A percentile compares a stretch with the other conserved stretches of the same genome.
Evolutionary conservation across 148 eudicot species (phyloP).

Genomic region (Pharnaceum exiguum): DNA sequence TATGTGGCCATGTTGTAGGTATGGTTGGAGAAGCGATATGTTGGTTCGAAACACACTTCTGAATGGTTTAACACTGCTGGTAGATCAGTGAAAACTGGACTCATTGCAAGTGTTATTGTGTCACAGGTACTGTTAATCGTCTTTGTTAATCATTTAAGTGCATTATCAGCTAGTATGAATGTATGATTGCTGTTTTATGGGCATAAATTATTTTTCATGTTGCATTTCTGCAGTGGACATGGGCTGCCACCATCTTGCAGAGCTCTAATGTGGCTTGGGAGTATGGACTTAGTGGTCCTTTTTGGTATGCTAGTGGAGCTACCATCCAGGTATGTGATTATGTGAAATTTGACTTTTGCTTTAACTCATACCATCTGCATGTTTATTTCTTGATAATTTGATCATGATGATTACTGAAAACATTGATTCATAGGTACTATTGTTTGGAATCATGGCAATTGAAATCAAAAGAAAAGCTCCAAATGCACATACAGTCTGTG

Average conservation of each 20-base stretch:
- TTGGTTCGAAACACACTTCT: slow-evolving; percentile 78
- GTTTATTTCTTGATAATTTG: background rate
- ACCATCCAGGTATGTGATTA: slow-evolving; percentile 85
- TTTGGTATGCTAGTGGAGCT: slow-evolving; percentile 99
- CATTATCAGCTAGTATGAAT: background rate
- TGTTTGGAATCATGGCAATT: slow-evolving; percentile 93
- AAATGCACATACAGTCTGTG: slow-evolving; percentile 92
- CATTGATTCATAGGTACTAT: slow-evolving; percentile 47
- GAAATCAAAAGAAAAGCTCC: slow-evolving; percentile 99
- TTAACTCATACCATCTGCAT: too few species aligned
- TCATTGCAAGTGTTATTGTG: slow-evolving; percentile 90
- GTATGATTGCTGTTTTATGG: too few species aligned
- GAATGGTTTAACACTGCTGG: slow-evolving; percentile 99
- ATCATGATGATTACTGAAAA: background rate
- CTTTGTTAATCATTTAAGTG: background rate
- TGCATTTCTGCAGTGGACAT: slow-evolving; percentile 70
- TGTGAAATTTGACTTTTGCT: too few species aligned
- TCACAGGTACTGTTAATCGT: slow-evolving; percentile 53
- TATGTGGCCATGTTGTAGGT: slow-evolving; percentile 37
- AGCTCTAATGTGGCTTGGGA: slow-evolving; percentile 98
- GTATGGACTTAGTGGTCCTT: slow-evolving; percentile 93
- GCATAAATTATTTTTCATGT: too few species aligned
- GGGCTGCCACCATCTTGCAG: slow-evolving; percentile 96
- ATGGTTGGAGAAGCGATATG: slow-evolving; percentile 90
- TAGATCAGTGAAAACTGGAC: slow-evolving; percentile 91